phyloP scores from a whole-genome alignment of 345 rosid genomes.

The Eucalyptus caleyi region DNA sequence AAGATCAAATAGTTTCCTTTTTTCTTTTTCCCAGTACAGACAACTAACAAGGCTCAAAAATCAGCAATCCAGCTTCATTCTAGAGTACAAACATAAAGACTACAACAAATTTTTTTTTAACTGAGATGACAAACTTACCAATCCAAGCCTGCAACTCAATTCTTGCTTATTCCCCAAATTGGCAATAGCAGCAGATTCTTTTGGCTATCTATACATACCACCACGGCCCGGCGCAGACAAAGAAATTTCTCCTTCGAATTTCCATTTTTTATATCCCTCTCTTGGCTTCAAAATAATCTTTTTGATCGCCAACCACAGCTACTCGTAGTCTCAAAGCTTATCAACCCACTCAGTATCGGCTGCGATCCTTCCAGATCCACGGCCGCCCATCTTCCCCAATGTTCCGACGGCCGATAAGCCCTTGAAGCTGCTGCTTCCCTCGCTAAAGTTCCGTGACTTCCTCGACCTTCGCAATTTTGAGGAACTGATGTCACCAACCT shows the following conservation, averaged over 20 bases:
- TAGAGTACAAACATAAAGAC: neutral
- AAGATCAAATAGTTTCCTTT: neutral
- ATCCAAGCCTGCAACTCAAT: neutral
- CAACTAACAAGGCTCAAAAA: neutral
- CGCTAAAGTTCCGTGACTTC: constrained; percentile 56
- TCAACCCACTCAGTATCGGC: constrained; percentile 50
- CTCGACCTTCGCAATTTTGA: constrained; percentile 55
- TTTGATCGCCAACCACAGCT: neutral
- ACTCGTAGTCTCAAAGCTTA: constrained; percentile 20
- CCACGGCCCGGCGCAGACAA: neutral
- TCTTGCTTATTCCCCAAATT: neutral
- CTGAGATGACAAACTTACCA: neutral
- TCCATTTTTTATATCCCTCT: neutral
- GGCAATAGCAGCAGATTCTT: neutral
- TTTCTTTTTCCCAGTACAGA: neutral
- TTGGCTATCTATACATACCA: neutral
- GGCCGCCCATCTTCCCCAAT: constrained; percentile 56
- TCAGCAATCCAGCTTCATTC: neutral
- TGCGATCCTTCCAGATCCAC: constrained; percentile 63
- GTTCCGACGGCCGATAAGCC: constrained; percentile 57
- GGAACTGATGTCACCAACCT: constrained; percentile 36
- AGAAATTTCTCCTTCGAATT: neutral
- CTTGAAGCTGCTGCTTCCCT: constrained; percentile 97
- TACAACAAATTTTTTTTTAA: neutral
- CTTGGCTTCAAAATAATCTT: neutral